These are phyloP conservation scores for Stephania cephalantha DNA, from an alignment of 164 flowering plant species.

Conservation along the genomic window DNA sequence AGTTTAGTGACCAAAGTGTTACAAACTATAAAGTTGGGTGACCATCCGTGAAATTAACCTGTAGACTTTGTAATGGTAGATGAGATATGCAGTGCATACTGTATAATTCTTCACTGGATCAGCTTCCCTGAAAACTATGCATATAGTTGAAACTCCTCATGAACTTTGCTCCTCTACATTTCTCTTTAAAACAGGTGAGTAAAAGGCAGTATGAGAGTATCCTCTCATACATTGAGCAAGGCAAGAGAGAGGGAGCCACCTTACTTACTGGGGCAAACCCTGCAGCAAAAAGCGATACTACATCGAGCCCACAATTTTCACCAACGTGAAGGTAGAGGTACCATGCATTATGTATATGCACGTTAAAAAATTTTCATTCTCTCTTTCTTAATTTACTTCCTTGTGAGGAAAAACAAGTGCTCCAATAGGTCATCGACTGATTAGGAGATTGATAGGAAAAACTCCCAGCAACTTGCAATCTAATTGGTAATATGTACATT, in stretches of 20 bases:
- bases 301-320: constrained; percentile 52
- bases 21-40: no score
- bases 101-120: background rate
- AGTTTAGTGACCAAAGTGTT: no score
- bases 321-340: constrained; percentile 43
- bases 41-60: no score
- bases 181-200: constrained; percentile 28
- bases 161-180: background rate
- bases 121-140: background rate
- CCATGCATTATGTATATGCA: background rate
- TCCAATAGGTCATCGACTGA: background rate
- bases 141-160: background rate
- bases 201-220: constrained; percentile 42
- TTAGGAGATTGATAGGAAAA: background rate
- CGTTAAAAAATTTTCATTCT: background rate
- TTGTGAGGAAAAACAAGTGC: background rate
- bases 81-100: background rate
- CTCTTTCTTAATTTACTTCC: background rate
- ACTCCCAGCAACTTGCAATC: no score
- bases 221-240: constrained; percentile 47
- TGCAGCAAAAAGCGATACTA: constrained; percentile 13
- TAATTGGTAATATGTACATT: no score
- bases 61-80: no score
- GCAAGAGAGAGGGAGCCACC: constrained; percentile 60
- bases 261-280: constrained; percentile 41